phyloP scores from a whole-genome alignment of 1,284 basidiomycete species.

The Phenoliferia sp. region DNA sequence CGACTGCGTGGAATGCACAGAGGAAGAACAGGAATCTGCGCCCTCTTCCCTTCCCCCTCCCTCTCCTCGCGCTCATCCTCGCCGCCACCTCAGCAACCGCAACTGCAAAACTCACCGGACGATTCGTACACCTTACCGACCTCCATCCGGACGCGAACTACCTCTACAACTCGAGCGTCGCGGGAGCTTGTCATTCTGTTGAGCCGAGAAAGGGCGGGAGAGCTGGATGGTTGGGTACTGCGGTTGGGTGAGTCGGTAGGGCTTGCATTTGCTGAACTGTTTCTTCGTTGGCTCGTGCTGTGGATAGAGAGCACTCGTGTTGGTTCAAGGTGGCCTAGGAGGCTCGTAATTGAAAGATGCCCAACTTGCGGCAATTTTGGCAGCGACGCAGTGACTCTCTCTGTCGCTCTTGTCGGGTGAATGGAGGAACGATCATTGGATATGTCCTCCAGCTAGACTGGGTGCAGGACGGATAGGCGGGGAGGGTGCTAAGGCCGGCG shows the following conservation, averaged over 20 bases:
- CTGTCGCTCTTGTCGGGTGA: too few relatives aligned
- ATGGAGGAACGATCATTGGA: too few relatives aligned
- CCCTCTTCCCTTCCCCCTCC: neutral
- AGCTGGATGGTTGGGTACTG: constrained; percentile 42
- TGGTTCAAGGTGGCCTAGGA: neutral
- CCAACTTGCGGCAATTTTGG: too few relatives aligned
- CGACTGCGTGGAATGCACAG: too few relatives aligned
- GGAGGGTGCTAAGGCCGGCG: too few relatives aligned
- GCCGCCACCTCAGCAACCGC: neutral
- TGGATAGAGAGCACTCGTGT: neutral
- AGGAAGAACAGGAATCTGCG: too few relatives aligned
- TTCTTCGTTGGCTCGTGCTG: neutral
- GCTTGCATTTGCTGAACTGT: neutral
- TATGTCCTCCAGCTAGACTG: too few relatives aligned
- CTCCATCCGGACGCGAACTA: constrained; percentile 73
- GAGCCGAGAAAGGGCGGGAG: constrained; percentile 32
- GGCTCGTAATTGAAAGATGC: too few relatives aligned
- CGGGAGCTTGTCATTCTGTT: constrained; percentile 56
- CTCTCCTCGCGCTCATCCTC: neutral
- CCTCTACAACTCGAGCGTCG: constrained; percentile 46
- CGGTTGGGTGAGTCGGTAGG: constrained; percentile 28
- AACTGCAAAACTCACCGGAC: constrained; percentile 53
- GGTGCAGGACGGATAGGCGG: too few relatives aligned
- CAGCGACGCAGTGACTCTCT: too few relatives aligned
- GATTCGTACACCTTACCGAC: constrained; percentile 73